phyloP scores from a whole-genome alignment of 345 rosid species.

The Aethionema arabicum region DNA sequence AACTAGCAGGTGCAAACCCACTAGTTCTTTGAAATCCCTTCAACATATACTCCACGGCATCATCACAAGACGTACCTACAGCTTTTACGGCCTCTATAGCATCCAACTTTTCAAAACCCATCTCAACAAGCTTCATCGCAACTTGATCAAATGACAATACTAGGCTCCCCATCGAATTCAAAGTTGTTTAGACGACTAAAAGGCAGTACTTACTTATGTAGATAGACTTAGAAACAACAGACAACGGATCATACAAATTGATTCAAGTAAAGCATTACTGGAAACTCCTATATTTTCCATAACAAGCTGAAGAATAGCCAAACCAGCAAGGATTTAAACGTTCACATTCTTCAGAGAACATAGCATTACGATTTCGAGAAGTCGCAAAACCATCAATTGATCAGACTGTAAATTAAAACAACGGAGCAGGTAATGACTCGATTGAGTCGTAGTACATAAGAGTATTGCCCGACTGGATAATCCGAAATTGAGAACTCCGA shows the following conservation, averaged over 20 bases:
- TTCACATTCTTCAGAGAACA: background rate
- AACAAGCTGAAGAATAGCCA: no score
- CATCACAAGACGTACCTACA: slow-evolving; percentile 56
- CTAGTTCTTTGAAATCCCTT: slow-evolving; percentile 36
- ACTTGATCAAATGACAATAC: slow-evolving; percentile 36
- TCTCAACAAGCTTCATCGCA: slow-evolving; percentile 51
- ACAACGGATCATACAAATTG: background rate
- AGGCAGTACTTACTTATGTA: background rate
- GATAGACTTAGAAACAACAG: background rate
- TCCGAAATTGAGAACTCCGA: slow-evolving; percentile 13
- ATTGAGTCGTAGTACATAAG: background rate
- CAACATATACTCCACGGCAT: slow-evolving; percentile 55
- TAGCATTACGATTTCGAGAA: background rate
- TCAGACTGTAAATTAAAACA: background rate
- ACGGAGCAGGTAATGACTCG: background rate
- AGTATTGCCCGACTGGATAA: background rate
- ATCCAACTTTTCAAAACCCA: slow-evolving; percentile 65
- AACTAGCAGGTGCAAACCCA: slow-evolving; percentile 36
- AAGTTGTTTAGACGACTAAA: slow-evolving; percentile 1
- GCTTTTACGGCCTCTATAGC: slow-evolving; percentile 56
- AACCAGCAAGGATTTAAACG: background rate
- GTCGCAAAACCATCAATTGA: slow-evolving; percentile 3
- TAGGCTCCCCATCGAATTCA: slow-evolving; percentile 37
- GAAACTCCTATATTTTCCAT: no score
- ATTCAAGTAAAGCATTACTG: background rate